Conservation (phyloP, 2,329 filamentous ascomycete genomes). For the Xylaria sp. region DNA sequence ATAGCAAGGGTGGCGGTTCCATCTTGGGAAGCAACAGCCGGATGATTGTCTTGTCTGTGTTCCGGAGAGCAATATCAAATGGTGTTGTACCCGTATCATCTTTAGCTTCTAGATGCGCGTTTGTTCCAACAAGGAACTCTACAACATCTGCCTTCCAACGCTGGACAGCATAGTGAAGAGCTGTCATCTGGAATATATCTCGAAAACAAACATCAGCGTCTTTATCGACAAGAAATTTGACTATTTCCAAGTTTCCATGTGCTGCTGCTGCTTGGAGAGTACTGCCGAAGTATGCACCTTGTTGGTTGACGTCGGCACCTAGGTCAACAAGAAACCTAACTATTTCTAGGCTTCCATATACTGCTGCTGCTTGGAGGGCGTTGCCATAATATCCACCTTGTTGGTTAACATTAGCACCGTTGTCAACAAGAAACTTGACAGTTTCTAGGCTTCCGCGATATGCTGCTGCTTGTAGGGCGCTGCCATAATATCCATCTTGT, state of each 20-base stretch:
- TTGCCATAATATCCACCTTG: neutral
- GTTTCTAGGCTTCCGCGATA: neutral
- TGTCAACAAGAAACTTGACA: too few species aligned
- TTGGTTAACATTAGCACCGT: conserved; percentile 5
- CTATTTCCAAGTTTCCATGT: neutral
- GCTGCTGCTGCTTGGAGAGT: conserved; percentile 5
- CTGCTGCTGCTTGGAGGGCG: neutral
- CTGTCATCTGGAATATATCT: neutral
- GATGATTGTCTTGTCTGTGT: neutral
- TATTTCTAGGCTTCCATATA: neutral
- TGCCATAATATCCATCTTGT: neutral
- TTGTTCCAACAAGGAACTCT: neutral
- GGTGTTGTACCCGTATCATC: neutral
- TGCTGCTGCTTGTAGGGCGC: neutral
- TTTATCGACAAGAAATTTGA: neutral
- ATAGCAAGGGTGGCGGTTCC: neutral
- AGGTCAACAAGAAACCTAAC: conserved; percentile 5
- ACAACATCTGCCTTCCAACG: neutral
- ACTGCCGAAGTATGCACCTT: neutral
- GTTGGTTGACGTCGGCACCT: conserved; percentile 6
- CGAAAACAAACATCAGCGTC: neutral
- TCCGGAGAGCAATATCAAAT: neutral
- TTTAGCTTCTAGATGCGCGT: neutral
- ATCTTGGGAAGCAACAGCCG: neutral
- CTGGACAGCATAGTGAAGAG: conserved; percentile 1